These are phyloP conservation scores for Lachnellula subtilissima DNA, from an alignment of 2,329 filamentous ascomycete species.

Conservation along the genomic window DNA sequence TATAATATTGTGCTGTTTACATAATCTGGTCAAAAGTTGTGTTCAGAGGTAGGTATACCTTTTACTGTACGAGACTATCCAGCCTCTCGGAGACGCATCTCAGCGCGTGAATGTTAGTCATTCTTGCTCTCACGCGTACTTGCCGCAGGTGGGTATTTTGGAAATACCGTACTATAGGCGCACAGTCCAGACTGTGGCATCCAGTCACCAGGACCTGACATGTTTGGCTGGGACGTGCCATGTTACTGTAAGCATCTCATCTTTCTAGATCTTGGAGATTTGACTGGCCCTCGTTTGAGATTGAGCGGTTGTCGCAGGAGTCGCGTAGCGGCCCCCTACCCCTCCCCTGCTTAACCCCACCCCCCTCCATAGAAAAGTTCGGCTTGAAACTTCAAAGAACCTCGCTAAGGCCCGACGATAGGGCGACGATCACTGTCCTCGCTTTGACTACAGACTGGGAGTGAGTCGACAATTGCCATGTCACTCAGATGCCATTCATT, in stretches of 20 bases:
- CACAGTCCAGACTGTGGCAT: background rate
- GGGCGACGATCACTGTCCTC: conserved; percentile 19
- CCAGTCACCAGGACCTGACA: background rate
- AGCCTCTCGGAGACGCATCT: background rate
- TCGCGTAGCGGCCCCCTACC: conserved; percentile 1
- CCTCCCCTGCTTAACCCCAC: conserved; percentile 12
- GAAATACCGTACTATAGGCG: background rate
- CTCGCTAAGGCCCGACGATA: conserved; percentile 21
- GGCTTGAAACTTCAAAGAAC: conserved; percentile 11
- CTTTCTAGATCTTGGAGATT: conserved; percentile 13
- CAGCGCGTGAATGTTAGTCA: conserved; percentile 1
- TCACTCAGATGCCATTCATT: conserved; percentile 12
- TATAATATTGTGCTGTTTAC: too few relatives aligned
- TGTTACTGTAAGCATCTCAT: conserved; percentile 22
- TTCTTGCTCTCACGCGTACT: background rate
- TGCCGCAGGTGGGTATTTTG: background rate
- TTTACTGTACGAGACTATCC: background rate
- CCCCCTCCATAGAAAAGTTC: conserved; percentile 2
- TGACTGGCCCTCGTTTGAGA: conserved; percentile 22
- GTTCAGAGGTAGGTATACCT: background rate
- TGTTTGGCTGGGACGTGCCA: conserved; percentile 5
- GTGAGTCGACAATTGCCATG: conserved; percentile 6
- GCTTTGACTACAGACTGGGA: background rate
- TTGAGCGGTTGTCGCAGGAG: conserved; percentile 1
- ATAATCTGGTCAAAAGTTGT: too few relatives aligned